Percentiles rank a stretch among this genome's conserved stretches.
phyloP scores from a whole-genome alignment of 2,329 filamentous ascomycete species.

The Arthroderma uncinatum region DNA sequence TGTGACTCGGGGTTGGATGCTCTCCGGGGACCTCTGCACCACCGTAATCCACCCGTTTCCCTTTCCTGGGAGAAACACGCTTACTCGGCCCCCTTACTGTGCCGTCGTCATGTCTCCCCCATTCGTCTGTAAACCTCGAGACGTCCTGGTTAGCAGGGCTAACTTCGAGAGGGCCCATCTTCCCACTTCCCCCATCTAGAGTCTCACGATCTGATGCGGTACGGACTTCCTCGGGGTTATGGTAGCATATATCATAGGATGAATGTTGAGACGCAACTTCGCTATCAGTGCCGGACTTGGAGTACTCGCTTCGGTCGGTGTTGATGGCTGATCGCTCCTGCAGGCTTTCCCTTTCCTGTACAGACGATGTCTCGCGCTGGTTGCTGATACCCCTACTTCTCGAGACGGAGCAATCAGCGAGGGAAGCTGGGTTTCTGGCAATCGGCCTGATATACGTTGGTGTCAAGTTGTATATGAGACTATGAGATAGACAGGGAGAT shows the following conservation, averaged over 20 bases:
- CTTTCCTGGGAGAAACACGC: conserved; percentile 28
- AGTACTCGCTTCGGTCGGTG: conserved; percentile 55
- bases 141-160: conserved; percentile 51
- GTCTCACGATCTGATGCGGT: conserved; percentile 28
- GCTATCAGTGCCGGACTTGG: conserved; percentile 55
- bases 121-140: conserved; percentile 41
- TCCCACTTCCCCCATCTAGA: conserved; percentile 31
- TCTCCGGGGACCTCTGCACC: background rate
- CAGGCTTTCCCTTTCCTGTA: background rate
- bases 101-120: conserved; percentile 32
- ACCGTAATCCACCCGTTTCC: conserved; percentile 19
- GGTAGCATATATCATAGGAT: conserved; percentile 59
- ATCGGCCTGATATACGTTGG: background rate
- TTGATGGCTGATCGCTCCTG: conserved; percentile 52
- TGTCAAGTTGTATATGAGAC: background rate
- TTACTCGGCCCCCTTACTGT: conserved; percentile 30
- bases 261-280: conserved; percentile 48
- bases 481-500: background rate
- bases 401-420: too few species aligned
- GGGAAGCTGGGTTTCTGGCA: too few species aligned
- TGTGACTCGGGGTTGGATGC: background rate
- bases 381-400: background rate
- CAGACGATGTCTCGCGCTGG: background rate
- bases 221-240: conserved; percentile 50
- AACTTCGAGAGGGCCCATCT: conserved; percentile 45